phyloP scores from a whole-genome alignment of 2,329 filamentous ascomycete genomes.

The Calonectria hongkongensis region DNA sequence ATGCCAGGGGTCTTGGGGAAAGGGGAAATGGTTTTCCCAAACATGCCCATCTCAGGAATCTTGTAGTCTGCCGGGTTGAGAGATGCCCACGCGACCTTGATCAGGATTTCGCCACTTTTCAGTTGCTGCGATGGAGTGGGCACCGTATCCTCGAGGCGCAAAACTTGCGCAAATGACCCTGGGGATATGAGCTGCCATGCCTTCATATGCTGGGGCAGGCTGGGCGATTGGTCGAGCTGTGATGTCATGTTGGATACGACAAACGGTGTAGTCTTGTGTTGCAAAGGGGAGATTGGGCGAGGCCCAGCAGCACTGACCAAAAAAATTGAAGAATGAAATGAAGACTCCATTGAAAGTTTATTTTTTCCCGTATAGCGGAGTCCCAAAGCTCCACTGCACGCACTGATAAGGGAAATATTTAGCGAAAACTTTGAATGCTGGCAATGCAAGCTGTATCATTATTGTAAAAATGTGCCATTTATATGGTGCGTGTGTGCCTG shows the following conservation, averaged over 20 bases:
- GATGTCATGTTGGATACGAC: conserved; percentile 21
- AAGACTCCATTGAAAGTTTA: neutral
- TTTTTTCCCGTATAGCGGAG: neutral
- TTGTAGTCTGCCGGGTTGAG: conserved; percentile 72
- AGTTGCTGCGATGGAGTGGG: conserved; percentile 48
- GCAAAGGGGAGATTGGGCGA: too few species aligned
- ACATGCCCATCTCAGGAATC: conserved; percentile 62
- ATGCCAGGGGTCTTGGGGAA: conserved; percentile 67
- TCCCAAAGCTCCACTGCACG: neutral
- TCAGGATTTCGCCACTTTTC: conserved; percentile 60
- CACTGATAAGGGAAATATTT: too few species aligned
- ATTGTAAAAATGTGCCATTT: too few species aligned
- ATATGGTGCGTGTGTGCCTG: too few species aligned
- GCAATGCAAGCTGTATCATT: too few species aligned
- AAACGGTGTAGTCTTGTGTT: neutral
- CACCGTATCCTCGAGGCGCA: conserved; percentile 48
- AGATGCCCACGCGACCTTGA: conserved; percentile 64
- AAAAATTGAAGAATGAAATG: neutral
- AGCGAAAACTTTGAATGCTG: too few species aligned
- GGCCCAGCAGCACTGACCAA: neutral
- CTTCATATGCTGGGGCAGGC: conserved; percentile 50
- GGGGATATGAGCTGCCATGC: conserved; percentile 54
- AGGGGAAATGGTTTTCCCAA: conserved; percentile 53
- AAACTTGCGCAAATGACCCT: conserved; percentile 49
- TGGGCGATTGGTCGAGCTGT: neutral